Evolutionary conservation across 23 red algal genomes (phyloP), one percentile per base, ranked within the genome.

Genomic region (Agarophyton chilense): DNA sequence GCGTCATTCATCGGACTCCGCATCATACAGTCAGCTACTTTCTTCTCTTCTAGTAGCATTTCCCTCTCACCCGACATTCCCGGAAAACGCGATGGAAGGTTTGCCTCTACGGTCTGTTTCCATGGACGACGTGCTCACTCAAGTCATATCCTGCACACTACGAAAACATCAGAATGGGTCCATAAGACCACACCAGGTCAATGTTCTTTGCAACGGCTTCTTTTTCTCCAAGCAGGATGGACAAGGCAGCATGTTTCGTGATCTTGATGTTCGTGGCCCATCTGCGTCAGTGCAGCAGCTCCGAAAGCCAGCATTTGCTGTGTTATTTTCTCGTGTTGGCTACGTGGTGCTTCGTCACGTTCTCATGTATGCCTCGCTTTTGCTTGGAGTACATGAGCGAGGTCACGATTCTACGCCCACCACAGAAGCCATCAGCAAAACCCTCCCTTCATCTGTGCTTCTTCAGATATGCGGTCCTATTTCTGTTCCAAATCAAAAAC

Each of bases 121-220:
- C 17, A 79, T 89, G 54, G 85, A 89, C 47, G 51, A 79, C 35
- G 29, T 89, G 24, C 67, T 89, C 38, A 49, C 63, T 24, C 35
- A 89, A 28, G 85, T 89, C 12, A 89, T 89, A n/a, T 34, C 52
- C 11, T 43, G 36, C 33, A 63, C 72, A 49, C 54, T 89, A 4
- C 85, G 85, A 24, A 57, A 29, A 35, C 32, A 78, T 44, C 55
- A 25, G n/a, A 73, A 45, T 36, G 53, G 24, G 6, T 26, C 85
- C 10, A 17, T 40, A 26, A n/a, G n/a, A 39, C 68, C 68, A 12
- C 39, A 73, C 12, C 72, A 66, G 10, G 31, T 28, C 36, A 91
- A 91, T 32, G 61, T 82, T n/a, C 70, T 91, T 29, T 81, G 76
- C 65, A 76, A 34, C 11, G 88, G 88, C 10, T 91, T 91, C 65